These are phyloP conservation scores for Pyricularia grisea DNA, from an alignment of 2,329 filamentous ascomycete species.

Conservation along the genomic window DNA sequence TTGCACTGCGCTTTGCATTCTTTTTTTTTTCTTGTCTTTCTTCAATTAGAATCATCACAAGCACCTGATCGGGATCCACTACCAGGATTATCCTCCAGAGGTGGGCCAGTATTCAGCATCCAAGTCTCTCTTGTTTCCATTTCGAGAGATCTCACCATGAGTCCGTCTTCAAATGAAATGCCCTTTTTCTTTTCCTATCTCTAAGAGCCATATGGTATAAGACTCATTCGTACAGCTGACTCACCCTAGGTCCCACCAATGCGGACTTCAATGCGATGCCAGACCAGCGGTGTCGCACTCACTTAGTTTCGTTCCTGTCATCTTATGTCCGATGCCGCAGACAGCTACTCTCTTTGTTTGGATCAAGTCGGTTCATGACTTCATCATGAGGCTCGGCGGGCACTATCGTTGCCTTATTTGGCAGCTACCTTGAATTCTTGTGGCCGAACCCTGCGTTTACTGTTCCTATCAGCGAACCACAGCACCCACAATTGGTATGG, in stretches of 20 bases:
- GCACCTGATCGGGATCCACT: neutral
- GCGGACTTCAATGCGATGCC: neutral
- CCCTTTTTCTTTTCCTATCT: neutral
- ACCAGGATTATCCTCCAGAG: neutral
- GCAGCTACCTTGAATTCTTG: neutral
- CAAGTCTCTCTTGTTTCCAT: neutral
- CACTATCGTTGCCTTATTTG: neutral
- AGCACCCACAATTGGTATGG: neutral
- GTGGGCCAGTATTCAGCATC: neutral
- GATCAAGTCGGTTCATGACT: neutral
- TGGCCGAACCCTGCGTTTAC: neutral
- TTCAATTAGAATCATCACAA: neutral
- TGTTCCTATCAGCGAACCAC: neutral
- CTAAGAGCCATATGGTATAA: neutral
- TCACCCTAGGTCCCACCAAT: neutral
- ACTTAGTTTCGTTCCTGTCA: neutral
- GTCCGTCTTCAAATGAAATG: neutral
- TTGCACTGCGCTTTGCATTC: neutral
- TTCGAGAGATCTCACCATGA: neutral
- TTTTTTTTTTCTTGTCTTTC: neutral
- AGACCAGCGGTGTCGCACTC: neutral
- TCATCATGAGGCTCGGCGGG: neutral
- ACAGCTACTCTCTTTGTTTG: neutral
- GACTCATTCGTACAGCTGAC: neutral
- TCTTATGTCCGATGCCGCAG: neutral